Conservation (phyloP, 345 rosid genomes). For the Bruguiera parviflora region DNA sequence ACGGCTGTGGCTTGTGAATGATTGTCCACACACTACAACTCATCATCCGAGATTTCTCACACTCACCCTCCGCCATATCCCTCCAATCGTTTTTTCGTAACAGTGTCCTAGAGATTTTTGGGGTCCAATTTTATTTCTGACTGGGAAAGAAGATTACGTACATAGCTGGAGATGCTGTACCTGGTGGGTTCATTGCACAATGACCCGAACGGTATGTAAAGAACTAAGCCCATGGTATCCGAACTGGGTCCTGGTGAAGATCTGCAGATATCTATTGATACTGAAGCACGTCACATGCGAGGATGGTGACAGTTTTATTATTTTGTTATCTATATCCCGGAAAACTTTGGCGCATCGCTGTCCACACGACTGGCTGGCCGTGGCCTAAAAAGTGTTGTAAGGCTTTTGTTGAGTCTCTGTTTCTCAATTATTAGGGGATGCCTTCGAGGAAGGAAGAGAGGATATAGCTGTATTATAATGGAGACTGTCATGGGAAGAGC, state of each 20-base stretch:
- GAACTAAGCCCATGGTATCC: constrained; percentile 3
- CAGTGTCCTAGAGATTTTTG: neutral
- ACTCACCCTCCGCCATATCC: no score
- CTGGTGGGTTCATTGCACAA: constrained; percentile 14
- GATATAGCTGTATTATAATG: no score
- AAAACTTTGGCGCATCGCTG: constrained; percentile 18
- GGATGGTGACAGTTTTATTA: constrained; percentile 3
- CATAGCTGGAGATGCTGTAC: neutral
- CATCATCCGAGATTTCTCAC: no score
- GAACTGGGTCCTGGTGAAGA: constrained; percentile 16
- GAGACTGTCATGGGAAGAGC: no score
- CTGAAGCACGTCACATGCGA: neutral
- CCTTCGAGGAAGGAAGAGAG: neutral
- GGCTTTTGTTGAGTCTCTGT: neutral
- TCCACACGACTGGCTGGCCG: constrained; percentile 31
- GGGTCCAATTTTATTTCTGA: neutral
- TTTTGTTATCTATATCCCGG: neutral
- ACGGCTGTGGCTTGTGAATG: no score
- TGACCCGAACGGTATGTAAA: neutral
- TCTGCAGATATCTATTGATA: constrained; percentile 7
- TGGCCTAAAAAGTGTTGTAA: neutral
- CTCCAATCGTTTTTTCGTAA: neutral
- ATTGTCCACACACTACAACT: no score
- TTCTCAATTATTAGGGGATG: no score
- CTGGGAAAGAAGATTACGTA: neutral